These are phyloP conservation scores for Arctium minus DNA, from an alignment of 129 eudicot species.

Conservation along the genomic window DNA sequence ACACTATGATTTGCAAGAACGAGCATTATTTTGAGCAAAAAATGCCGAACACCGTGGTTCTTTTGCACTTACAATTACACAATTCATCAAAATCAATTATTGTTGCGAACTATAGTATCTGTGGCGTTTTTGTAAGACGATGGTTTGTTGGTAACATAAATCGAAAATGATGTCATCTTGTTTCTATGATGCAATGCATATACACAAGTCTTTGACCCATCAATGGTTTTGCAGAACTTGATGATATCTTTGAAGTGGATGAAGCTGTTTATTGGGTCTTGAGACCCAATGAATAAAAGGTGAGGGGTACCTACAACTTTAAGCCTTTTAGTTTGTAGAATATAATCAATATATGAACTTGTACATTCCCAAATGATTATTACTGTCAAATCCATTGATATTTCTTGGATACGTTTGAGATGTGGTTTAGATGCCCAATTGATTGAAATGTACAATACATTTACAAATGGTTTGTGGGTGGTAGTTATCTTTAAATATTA, in stretches of 20 bases:
- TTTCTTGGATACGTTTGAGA: not conserved
- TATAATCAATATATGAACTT: not conserved
- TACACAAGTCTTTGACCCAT: not conserved
- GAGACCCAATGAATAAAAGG: slow-evolving; percentile 14
- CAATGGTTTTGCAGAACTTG: slow-evolving; percentile 14
- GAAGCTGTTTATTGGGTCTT: not conserved
- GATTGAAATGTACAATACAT: not conserved
- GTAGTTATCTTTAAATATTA: not conserved
- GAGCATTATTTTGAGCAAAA: not conserved
- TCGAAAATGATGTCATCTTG: not conserved
- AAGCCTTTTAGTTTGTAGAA: not conserved
- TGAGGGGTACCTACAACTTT: not conserved
- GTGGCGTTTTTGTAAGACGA: not conserved
- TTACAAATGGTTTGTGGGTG: not conserved
- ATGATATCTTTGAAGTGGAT: not conserved
- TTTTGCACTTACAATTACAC: not conserved
- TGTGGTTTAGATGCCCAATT: slow-evolving; percentile 4
- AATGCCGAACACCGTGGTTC: not conserved
- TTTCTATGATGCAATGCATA: not conserved
- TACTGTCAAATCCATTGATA: not conserved
- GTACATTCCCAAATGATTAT: not conserved
- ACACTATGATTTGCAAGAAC: not conserved
- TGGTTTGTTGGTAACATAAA: not conserved
- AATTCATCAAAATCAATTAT: not conserved
- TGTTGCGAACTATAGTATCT: not conserved